Evolutionary conservation across 768 basidiomycete species (phyloP).

Genomic region (Mycena amicta): DNA sequence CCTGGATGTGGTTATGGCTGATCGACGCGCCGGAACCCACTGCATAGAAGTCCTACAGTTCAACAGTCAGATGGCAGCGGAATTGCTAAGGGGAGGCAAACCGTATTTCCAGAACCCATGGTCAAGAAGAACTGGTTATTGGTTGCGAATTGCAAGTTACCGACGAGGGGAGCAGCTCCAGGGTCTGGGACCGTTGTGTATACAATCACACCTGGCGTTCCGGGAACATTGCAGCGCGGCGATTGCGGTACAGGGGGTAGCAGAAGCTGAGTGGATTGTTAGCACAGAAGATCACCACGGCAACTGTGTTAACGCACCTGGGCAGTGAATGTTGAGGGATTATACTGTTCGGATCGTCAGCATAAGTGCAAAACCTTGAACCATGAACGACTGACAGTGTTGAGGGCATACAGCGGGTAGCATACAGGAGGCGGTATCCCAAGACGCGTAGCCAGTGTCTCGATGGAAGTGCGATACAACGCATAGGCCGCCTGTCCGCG

Average conservation of each 20-base stretch:
- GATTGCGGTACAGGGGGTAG: conserved; percentile 5
- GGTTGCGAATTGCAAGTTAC: background rate
- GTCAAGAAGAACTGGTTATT: background rate
- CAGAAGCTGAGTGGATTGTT: background rate
- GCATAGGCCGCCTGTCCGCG: background rate
- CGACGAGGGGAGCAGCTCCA: background rate
- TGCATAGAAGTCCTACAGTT: conserved; percentile 9
- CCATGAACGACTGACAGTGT: background rate
- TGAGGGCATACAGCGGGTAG: background rate
- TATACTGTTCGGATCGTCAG: conserved; percentile 2
- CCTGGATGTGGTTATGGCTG: background rate
- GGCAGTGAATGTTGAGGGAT: conserved; percentile 6
- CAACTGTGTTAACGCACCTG: background rate
- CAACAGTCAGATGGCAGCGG: background rate
- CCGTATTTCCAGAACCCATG: conserved; percentile 11
- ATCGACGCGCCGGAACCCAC: conserved; percentile 1
- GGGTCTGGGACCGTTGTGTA: background rate
- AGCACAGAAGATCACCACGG: background rate
- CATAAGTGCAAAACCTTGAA: background rate
- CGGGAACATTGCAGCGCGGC: conserved; percentile 10
- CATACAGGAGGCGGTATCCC: background rate
- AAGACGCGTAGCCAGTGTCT: background rate
- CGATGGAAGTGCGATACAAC: background rate
- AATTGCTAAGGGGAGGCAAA: background rate
- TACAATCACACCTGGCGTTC: background rate